Evolutionary conservation across 352 stramenopile genomes (phyloP), one percentile per base, ranked within the genome.

Genomic region (Pythium graminicola): DNA sequence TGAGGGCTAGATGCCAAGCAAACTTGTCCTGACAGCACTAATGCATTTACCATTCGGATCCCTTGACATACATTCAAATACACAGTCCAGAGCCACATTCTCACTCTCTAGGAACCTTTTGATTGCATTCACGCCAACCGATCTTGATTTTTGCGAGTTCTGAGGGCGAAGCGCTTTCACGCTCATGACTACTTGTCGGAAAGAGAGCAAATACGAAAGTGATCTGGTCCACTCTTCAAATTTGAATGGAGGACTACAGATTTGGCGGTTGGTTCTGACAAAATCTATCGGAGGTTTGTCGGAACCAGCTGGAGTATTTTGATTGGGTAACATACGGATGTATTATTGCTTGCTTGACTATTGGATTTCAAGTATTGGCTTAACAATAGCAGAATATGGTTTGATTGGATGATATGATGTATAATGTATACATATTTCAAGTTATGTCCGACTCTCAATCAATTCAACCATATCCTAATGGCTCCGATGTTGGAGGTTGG

Each of bases 1-100:
- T 57, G 16, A 57, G 40, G 16, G 38, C 49, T 20, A 57, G 40
- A 41, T 57, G 28, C 49, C 47, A 39, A 16, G 49, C 49, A 45
- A 57, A 49, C 39, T 57, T 57, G 4, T 49, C 49, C 36, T 29
- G 4, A 57, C 38, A 49, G 39, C 49, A n/a, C 8, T 28, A 24
- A 41, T 42, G 38, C 49, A 49, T 41, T 40, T 41, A 13, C 49
- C 36, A 41, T 48, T 57, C 2, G 49, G 49, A 48, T 57, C 17
- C 14, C 31, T 57, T 11, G 23, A 48, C 49, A 57, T 57, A 28
- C 36, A 57, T 32, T 57, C 49, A 41, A 57, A 57, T 1, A 50
- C 40, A 39, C 64, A 70, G 1, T 29, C 44, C 33, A 70, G 39
- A 24, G 33, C 32, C 63, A 44, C 49, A 40, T 61, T 53, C 40